Percentiles rank a stretch among this genome's conserved stretches.
These are phyloP conservation scores for Allium cepa DNA, from an alignment of 106 monocot species.

Conservation along the genomic window DNA sequence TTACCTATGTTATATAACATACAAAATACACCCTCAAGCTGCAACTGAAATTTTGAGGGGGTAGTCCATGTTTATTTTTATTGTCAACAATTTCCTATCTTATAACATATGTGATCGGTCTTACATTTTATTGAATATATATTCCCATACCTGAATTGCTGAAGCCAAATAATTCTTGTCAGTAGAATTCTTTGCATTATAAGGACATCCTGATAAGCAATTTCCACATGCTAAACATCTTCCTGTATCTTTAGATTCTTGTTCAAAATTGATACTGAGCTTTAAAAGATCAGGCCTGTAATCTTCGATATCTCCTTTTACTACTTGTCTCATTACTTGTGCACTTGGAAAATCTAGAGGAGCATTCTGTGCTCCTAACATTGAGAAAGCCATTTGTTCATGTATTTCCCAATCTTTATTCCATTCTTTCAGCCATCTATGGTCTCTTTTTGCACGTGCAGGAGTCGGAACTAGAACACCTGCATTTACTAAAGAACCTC, in stretches of 20 bases:
- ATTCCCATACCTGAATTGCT: conserved; percentile 15
- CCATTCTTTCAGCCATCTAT: conserved; percentile 29
- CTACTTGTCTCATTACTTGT: conserved; percentile 18
- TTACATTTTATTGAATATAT: not conserved
- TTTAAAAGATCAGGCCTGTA: conserved; percentile 20
- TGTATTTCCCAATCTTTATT: conserved; percentile 18
- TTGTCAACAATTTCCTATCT: not conserved
- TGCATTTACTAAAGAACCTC: conserved; percentile 29
- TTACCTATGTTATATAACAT: not conserved
- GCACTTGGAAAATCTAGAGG: conserved; percentile 19
- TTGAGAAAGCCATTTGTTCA: conserved; percentile 16
- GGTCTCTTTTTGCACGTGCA: conserved; percentile 16
- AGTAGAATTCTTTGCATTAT: conserved; percentile 37
- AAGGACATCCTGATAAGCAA: conserved; percentile 34
- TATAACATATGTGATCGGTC: not conserved
- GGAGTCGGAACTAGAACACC: conserved; percentile 20
- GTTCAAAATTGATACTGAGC: conserved; percentile 24
- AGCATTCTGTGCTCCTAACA: conserved; percentile 15
- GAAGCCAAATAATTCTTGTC: conserved; percentile 29
- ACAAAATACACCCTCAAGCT: not conserved
- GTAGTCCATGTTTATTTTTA: not conserved
- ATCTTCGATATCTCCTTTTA: conserved; percentile 21
- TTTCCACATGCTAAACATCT: conserved; percentile 32
- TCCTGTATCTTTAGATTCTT: not conserved
- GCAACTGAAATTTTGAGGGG: not conserved